Percentiles rank a stretch among this genome's conserved stretches.
Evolutionary conservation across 2,329 filamentous ascomycete genomes (phyloP).

Genomic region (Xylariaceae sp.): DNA sequence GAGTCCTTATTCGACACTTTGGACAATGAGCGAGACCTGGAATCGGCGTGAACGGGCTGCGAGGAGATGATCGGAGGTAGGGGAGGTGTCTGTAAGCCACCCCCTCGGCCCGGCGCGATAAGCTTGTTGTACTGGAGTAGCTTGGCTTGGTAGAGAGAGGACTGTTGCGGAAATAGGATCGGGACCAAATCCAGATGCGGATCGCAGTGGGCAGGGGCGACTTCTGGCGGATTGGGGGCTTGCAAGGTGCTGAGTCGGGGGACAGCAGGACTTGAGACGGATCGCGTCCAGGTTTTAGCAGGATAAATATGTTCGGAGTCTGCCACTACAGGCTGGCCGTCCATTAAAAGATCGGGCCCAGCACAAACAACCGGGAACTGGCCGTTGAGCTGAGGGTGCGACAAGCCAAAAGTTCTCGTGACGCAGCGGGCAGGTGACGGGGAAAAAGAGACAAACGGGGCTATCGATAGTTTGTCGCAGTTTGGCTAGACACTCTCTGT

Average conservation of each 20-base stretch:
- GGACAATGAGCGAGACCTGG: constrained; percentile 54
- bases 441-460: neutral
- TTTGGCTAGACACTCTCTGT: neutral
- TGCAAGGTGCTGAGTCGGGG: constrained; percentile 30
- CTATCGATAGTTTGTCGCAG: constrained; percentile 2
- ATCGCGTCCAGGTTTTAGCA: constrained; percentile 38
- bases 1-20: constrained; percentile 54
- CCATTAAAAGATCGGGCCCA: constrained; percentile 41
- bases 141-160: constrained; percentile 55
- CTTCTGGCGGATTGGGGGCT: constrained; percentile 21
- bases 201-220: constrained; percentile 28
- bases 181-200: constrained; percentile 50
- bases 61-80: constrained; percentile 51
- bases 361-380: constrained; percentile 25
- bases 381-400: constrained; percentile 17
- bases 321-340: constrained; percentile 45
- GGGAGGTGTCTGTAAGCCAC: constrained; percentile 51
- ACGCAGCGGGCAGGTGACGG: constrained; percentile 12
- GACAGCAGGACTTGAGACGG: constrained; percentile 32
- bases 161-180: constrained; percentile 53
- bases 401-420: constrained; percentile 21
- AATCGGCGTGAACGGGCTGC: constrained; percentile 50
- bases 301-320: constrained; percentile 45
- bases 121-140: constrained; percentile 62
- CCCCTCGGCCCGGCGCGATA: constrained; percentile 50